Percentiles rank a stretch among this genome's conserved stretches.
phyloP scores from a whole-genome alignment of 2,329 filamentous ascomycete species.

The Blastomyces silverae region DNA sequence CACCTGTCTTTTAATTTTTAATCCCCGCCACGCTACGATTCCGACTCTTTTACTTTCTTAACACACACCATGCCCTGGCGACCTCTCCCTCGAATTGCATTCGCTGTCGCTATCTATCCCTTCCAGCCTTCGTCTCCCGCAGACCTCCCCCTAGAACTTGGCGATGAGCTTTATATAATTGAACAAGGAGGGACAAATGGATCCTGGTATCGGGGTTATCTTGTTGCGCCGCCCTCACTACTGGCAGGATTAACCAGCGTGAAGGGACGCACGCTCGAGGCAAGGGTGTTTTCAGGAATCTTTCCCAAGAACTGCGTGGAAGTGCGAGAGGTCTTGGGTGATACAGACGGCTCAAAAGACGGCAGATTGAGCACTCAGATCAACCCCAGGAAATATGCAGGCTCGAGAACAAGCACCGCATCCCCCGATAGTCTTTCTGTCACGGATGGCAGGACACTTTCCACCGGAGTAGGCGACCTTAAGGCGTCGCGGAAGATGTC shows the following conservation, averaged over 20 bases:
- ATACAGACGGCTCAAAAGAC: constrained; percentile 46
- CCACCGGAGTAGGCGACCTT: constrained; percentile 27
- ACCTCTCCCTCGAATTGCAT: constrained; percentile 92
- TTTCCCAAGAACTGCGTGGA: constrained; percentile 94
- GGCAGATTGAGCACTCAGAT: constrained; percentile 30
- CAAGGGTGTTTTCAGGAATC: constrained; percentile 95
- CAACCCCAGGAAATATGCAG: constrained; percentile 28
- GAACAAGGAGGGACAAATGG: constrained; percentile 81
- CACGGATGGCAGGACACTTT: constrained; percentile 14
- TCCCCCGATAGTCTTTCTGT: constrained; percentile 23
- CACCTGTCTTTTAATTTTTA: constrained; percentile 1
- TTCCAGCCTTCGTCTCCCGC: constrained; percentile 80
- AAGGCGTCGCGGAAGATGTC: constrained; percentile 36
- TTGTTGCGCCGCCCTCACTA: constrained; percentile 88
- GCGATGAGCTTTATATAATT: constrained; percentile 98
- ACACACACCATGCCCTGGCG: constrained; percentile 75
- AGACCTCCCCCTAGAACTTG: constrained; percentile 92
- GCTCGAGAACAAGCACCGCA: constrained; percentile 21
- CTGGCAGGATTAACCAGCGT: constrained; percentile 84
- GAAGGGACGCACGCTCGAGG: constrained; percentile 88
- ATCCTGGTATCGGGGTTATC: constrained; percentile 90
- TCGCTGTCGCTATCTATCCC: constrained; percentile 92
- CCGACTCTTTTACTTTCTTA: background rate
- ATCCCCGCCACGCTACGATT: background rate
- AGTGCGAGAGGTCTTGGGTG: constrained; percentile 83